Conservation (phyloP, 352 stramenopile species). For the Elongisporangium undulatum region DNA sequence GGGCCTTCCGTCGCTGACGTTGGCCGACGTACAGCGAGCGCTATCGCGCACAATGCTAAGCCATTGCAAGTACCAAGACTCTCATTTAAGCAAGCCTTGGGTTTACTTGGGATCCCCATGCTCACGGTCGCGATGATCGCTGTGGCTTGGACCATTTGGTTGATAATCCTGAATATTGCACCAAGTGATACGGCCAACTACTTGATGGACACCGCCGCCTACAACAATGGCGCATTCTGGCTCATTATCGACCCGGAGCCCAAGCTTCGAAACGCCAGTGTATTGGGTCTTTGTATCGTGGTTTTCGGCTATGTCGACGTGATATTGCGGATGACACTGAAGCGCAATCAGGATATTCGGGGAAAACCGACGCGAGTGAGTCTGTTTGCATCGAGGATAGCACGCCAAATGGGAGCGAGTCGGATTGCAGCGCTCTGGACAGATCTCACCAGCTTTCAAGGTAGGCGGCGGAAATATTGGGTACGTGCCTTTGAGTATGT, state of each 20-base stretch:
- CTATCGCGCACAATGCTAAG: too few relatives aligned
- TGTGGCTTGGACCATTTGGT: slow-evolving; percentile 17
- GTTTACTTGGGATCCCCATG: slow-evolving; percentile 6
- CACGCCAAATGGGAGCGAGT: too few relatives aligned
- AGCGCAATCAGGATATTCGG: neutral
- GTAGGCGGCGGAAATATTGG: too few relatives aligned
- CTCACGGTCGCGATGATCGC: slow-evolving; percentile 8
- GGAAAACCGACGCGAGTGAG: too few relatives aligned
- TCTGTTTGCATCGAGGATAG: too few relatives aligned
- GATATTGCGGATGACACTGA: slow-evolving; percentile 14
- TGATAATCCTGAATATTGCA: slow-evolving; percentile 19
- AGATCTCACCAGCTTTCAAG: slow-evolving; percentile 5
- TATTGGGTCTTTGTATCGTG: slow-evolving; percentile 10
- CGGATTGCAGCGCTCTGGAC: slow-evolving; percentile 2
- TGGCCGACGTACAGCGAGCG: too few relatives aligned
- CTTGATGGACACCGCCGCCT: slow-evolving; percentile 27
- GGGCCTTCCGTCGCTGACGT: too few relatives aligned
- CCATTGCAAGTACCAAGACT: too few relatives aligned
- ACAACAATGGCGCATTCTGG: slow-evolving; percentile 35
- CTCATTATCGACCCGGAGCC: slow-evolving; percentile 9
- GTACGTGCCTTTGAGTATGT: too few relatives aligned
- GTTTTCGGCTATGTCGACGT: slow-evolving; percentile 6
- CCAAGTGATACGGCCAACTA: slow-evolving; percentile 27
- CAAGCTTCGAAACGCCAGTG: neutral
- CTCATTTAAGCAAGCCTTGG: slow-evolving; percentile 13